Evolutionary conservation across 1,284 basidiomycete genomes (phyloP).

Genomic region (Bothia castanella): DNA sequence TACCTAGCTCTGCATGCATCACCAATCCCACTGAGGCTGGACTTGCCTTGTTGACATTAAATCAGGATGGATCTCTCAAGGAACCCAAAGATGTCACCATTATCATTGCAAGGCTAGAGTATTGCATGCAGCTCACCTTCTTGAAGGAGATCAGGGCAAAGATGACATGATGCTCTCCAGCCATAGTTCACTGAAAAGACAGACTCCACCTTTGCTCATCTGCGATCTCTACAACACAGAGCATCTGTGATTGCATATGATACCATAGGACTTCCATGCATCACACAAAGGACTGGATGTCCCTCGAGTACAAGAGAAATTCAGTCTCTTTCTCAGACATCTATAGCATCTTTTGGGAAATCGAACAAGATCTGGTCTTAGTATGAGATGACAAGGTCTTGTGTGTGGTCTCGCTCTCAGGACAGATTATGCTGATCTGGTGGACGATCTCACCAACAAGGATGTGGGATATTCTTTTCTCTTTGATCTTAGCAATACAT

Average conservation of each 20-base stretch:
- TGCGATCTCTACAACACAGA: conserved; percentile 24
- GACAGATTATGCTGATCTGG: too few relatives aligned
- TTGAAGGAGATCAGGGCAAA: conserved; percentile 17
- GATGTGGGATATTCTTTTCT: conserved; percentile 1
- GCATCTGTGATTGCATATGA: conserved; percentile 19
- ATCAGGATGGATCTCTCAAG: conserved; percentile 18
- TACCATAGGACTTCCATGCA: conserved; percentile 15
- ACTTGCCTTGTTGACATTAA: conserved; percentile 18
- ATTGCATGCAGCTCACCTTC: conserved; percentile 22
- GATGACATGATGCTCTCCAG: background rate
- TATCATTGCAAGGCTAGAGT: conserved; percentile 18
- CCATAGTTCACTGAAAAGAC: conserved; percentile 23
- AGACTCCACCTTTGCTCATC: conserved; percentile 20
- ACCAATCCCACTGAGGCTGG: too few relatives aligned
- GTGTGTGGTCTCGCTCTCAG: conserved; percentile 4
- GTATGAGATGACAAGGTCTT: conserved; percentile 24
- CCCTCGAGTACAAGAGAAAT: conserved; percentile 24
- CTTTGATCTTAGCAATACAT: conserved; percentile 2
- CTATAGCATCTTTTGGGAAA: conserved; percentile 15
- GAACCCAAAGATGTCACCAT: conserved; percentile 20
- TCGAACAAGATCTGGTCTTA: conserved; percentile 7
- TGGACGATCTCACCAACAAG: conserved; percentile 11
- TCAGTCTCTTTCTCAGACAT: too few relatives aligned
- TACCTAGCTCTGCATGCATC: too few relatives aligned
- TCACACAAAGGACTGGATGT: conserved; percentile 20